Base-by-base conservation (phyloP, 2,329 filamentous ascomycete genomes). In the Lachnellula arida region DNA sequence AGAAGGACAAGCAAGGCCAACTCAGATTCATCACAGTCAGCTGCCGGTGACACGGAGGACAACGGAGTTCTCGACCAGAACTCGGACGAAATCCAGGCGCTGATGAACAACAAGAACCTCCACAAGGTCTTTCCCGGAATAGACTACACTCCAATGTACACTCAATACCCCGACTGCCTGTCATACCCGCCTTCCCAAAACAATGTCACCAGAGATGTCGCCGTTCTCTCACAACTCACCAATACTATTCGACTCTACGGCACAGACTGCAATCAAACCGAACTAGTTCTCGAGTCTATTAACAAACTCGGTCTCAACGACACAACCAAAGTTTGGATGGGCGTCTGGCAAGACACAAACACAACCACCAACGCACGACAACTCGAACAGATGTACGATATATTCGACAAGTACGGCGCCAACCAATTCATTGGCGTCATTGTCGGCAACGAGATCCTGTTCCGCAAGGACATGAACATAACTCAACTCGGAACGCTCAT, bases 261-360 rank as follows among this genome's bases (percentile, higher is more conserved):
- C 49, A 97, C 91, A 12, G 93, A 97, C 74, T 97, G 93, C 79
- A 97, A 97, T 73, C 93, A 97, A 73, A 97, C 93, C 0, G 83
- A 96, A 72, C 94, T 97, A 88, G 83, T 95, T 0, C 76, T 97
- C 8, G 86, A 94, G 65, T 86, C 92, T 19, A 87, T 97, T 64
- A 78, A 89, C 55, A 80, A 80, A 50, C 79, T 97, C 12, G 78
- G 87, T 51, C 75, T 97, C 64, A 80, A 88, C 53, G 78, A 82
- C 55, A 77, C 76, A 1, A 84, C 96, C 76, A 96, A 95, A 72
- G 78, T 97, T 60, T 97, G 93, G 93, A 77, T 97, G 46, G 93
- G 93, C 15, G 92, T 97, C 3, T 97, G 92, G 90, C 87, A 96
- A 60, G 91, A 94, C 68, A 80, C 76, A 54, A 96, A 97, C 71